These are phyloP conservation scores for Clonostachys sp. DNA, from an alignment of 2,329 filamentous ascomycete genomes.

Conservation along the genomic window DNA sequence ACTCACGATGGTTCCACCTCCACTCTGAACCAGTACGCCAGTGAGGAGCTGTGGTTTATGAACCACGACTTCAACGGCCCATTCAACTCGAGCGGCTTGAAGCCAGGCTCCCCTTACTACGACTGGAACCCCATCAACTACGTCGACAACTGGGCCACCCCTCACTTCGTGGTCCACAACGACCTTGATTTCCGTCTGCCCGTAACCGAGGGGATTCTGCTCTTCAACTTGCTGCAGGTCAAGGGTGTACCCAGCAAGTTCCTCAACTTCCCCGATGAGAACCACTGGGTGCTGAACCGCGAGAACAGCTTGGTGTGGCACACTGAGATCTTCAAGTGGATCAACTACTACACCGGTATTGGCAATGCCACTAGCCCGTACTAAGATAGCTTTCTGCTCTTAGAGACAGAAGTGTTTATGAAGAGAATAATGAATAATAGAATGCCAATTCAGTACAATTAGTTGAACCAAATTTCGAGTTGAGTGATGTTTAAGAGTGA, in stretches of 20 bases:
- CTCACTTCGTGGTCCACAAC: slow-evolving; percentile 78
- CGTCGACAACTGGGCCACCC: slow-evolving; percentile 65
- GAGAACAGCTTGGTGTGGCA: slow-evolving; percentile 88
- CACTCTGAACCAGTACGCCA: slow-evolving; percentile 51
- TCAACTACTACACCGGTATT: slow-evolving; percentile 46
- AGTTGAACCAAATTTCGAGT: too few relatives aligned
- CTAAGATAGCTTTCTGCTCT: background rate
- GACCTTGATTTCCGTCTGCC: slow-evolving; percentile 83
- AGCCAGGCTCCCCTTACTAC: slow-evolving; percentile 57
- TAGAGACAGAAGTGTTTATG: background rate
- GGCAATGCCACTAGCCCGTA: slow-evolving; percentile 9
- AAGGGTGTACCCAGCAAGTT: slow-evolving; percentile 66
- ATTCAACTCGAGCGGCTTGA: slow-evolving; percentile 50
- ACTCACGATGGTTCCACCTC: slow-evolving; percentile 76
- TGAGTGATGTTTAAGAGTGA: too few relatives aligned
- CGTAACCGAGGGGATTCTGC: slow-evolving; percentile 70
- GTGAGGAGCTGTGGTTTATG: slow-evolving; percentile 58
- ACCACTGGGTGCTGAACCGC: slow-evolving; percentile 71
- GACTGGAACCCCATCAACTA: slow-evolving; percentile 9
- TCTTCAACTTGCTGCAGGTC: slow-evolving; percentile 74
- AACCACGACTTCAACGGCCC: slow-evolving; percentile 53
- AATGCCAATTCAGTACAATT: too few relatives aligned
- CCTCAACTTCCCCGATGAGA: slow-evolving; percentile 68
- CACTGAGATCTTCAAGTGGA: slow-evolving; percentile 71
- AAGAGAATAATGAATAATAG: background rate